Base-by-base conservation (phyloP, 495 filamentous ascomycete species). In the Rhypophila decipiens region DNA sequence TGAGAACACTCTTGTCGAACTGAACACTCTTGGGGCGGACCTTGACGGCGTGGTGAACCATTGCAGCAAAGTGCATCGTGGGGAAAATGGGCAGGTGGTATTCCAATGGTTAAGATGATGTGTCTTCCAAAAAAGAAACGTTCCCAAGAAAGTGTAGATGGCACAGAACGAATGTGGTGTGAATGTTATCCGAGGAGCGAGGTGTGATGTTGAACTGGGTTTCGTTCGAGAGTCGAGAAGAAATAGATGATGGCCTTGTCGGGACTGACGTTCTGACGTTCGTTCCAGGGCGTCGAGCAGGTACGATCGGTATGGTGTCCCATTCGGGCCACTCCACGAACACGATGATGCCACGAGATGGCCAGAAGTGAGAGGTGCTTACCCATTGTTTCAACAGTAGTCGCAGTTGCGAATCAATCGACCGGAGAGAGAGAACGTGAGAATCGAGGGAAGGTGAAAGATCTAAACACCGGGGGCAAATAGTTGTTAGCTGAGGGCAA, bases 311-410 rank as follows among this genome's bases (percentile, higher is more conserved):
- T n/a, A n/a, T n/a, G n/a, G n/a, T n/a, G n/a, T n/a, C n/a, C n/a
- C n/a, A n/a, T n/a, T n/a, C n/a, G n/a, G n/a, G n/a, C n/a, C n/a
- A n/a, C n/a, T n/a, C n/a, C n/a, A n/a, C 59, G 57, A 31, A 51
- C 48, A 52, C 50, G 48, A n/a, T n/a, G n/a, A n/a, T n/a, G 47
- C 18, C 50, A 55, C 43, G 36, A 57, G 57, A 24, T 57, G 44
- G 48, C 52, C 44, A 44, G 39, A 64, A 60, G 36, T 56, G 49
- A 57, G 52, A 55, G 61, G 61, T 55, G 64, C 70, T 73, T 75
- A 73, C 72, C 72, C 70, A 73, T 75, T n/a, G n/a, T n/a, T 63
- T 62, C 48, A 68, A 69, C 41, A 53, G 44, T 39, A 21, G 41
- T 27, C 40, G 50, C 29, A 38, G 38, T 22, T 46, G 41, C 34